Conservation (phyloP, 805 yeast species). For the Zygotorulaspora chibaensis region DNA sequence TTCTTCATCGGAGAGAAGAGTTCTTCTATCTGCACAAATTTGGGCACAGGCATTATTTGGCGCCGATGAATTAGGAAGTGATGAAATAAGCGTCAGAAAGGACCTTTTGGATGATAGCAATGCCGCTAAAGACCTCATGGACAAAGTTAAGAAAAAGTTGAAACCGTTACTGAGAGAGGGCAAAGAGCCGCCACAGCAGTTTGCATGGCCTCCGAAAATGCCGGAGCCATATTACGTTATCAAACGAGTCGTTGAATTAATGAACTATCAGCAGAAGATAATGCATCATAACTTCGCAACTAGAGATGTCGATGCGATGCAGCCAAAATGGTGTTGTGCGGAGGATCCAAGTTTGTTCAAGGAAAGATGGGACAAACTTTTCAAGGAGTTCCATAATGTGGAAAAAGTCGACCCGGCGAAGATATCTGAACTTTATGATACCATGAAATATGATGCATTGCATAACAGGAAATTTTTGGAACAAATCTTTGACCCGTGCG, state of each 20-base stretch:
- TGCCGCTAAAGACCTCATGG: constrained; percentile 98
- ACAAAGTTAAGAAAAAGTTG: constrained; percentile 91
- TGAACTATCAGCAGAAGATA: constrained; percentile 83
- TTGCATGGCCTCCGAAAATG: constrained; percentile 98
- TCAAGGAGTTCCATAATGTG: constrained; percentile 83
- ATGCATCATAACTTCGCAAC: constrained; percentile 75
- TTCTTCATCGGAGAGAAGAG: constrained; percentile 93
- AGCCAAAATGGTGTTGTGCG: constrained; percentile 89
- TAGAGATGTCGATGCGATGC: constrained; percentile 64
- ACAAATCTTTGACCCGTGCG: constrained; percentile 68
- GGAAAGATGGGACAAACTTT: constrained; percentile 96
- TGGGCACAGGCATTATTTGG: constrained; percentile 75
- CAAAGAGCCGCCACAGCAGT: constrained; percentile 93
- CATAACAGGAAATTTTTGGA: constrained; percentile 89
- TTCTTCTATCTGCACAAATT: constrained; percentile 83
- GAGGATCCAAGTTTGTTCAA: constrained; percentile 87
- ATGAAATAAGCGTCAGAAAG: constrained; percentile 75
- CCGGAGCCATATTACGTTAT: constrained; percentile 96
- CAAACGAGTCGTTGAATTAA: constrained; percentile 87
- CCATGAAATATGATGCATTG: constrained; percentile 97
- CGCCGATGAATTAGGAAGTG: constrained; percentile 70
- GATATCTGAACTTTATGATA: constrained; percentile 92
- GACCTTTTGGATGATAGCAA: constrained; percentile 93
- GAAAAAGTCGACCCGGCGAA: constrained; percentile 98
- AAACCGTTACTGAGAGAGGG: constrained; percentile 94